Evolutionary conservation across 2,329 filamentous ascomycete genomes (phyloP).

Genomic region (Cladosporium sp.): DNA sequence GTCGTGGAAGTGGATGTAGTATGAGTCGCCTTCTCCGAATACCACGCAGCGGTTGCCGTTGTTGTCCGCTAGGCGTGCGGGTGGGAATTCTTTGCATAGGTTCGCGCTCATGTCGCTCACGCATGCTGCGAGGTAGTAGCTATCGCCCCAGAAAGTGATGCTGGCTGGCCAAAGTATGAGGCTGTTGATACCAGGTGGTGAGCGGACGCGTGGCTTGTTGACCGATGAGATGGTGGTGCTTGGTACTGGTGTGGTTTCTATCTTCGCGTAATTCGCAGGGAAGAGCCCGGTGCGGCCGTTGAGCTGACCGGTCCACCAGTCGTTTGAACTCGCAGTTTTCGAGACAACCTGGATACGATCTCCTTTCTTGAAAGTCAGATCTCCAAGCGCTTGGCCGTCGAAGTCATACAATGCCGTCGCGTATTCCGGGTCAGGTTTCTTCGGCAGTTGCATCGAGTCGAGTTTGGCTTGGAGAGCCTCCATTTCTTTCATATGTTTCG

Average conservation of each 20-base stretch:
- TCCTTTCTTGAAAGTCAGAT: conserved; percentile 70
- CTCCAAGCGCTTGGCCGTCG: conserved; percentile 62
- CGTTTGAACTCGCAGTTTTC: conserved; percentile 73
- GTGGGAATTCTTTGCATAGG: not conserved
- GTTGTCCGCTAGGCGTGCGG: not conserved
- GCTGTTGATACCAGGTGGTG: conserved; percentile 1
- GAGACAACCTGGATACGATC: conserved; percentile 73
- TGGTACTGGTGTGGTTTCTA: conserved; percentile 39
- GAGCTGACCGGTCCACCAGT: conserved; percentile 42
- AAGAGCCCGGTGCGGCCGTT: not conserved
- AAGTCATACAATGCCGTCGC: conserved; percentile 72
- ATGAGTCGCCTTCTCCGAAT: conserved; percentile 1
- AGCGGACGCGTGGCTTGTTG: not conserved
- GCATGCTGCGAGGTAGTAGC: not conserved
- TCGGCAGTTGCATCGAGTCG: conserved; percentile 1
- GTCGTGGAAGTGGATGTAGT: conserved; percentile 12
- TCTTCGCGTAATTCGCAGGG: conserved; percentile 14
- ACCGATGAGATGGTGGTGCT: not conserved
- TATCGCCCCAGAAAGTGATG: conserved; percentile 1
- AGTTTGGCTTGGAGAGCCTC: conserved; percentile 3
- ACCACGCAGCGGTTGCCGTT: conserved; percentile 8
- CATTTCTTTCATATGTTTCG: conserved; percentile 8
- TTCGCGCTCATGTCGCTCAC: conserved; percentile 1
- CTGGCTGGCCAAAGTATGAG: not conserved
- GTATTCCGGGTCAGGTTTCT: conserved; percentile 17